A percentile compares a stretch with the other conserved stretches of the same genome.
phyloP scores from a whole-genome alignment of 108 stramenopile genomes.

The Cyclotella baltica region DNA sequence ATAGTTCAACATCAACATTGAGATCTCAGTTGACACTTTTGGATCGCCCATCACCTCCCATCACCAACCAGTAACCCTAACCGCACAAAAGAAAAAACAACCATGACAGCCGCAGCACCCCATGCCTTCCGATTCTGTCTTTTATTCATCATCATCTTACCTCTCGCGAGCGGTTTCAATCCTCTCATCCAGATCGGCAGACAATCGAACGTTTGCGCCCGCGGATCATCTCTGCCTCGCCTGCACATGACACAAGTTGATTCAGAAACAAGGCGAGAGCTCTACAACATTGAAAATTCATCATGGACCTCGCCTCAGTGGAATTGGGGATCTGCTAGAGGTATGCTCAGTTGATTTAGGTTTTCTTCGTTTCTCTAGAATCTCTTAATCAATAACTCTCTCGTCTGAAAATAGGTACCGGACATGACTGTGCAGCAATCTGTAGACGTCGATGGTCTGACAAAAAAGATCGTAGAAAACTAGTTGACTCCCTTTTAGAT shows the following conservation, averaged over 20 bases:
- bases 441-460: conserved; percentile 65
- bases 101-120: conserved; percentile 7
- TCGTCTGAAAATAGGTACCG: conserved; percentile 57
- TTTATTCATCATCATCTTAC: not conserved
- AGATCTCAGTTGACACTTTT: no score
- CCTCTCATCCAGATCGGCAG: not conserved
- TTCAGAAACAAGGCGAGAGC: conserved; percentile 45
- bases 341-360: conserved; percentile 2
- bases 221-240: not conserved
- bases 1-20: no score
- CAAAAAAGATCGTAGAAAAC: conserved; percentile 38
- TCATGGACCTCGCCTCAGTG: conserved; percentile 77
- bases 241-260: conserved; percentile 25
- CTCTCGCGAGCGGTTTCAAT: not conserved
- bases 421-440: conserved; percentile 83
- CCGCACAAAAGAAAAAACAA: no score
- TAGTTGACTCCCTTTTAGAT: conserved; percentile 58
- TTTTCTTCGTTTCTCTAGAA: not conserved
- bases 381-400: not conserved
- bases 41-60: not conserved
- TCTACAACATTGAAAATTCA: conserved; percentile 74
- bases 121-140: not conserved
- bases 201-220: not conserved
- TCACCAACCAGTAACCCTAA: not conserved
- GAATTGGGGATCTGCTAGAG: conserved; percentile 84